Conservation (phyloP, 31 red algal species). For the Endocladia muricata region DNA sequence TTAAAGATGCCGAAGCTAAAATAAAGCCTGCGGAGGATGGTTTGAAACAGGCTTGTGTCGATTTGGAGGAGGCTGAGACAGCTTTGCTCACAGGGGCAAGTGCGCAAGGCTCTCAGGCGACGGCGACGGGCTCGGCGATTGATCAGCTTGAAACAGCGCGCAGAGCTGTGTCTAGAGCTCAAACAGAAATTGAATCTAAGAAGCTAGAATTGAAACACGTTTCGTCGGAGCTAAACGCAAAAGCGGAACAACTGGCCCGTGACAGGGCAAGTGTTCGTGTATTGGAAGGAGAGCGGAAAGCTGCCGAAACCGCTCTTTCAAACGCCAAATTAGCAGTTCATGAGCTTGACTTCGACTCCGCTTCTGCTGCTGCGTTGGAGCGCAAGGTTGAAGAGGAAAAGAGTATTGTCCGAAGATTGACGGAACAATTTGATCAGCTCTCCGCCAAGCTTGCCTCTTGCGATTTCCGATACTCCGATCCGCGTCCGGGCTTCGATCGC, state of each 20-base stretch:
- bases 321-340: conserved; percentile 83
- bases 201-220: conserved; percentile 49
- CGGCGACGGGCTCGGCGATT: conserved; percentile 55
- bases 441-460: conserved; percentile 59
- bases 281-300: conserved; percentile 60
- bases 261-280: conserved; percentile 54
- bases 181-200: conserved; percentile 65
- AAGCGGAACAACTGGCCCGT: conserved; percentile 43
- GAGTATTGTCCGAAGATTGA: conserved; percentile 27
- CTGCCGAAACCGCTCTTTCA: conserved; percentile 72
- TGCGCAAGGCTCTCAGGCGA: conserved; percentile 47
- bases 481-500: conserved; percentile 67
- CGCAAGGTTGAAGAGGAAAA: conserved; percentile 43
- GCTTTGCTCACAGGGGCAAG: conserved; percentile 74
- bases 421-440: conserved; percentile 70
- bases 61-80: conserved; percentile 53
- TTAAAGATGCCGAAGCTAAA: conserved; percentile 8
- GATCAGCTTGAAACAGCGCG: conserved; percentile 80
- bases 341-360: conserved; percentile 91
- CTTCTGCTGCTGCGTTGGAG: conserved; percentile 44
- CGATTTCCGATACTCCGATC: conserved; percentile 88
- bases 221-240: conserved; percentile 39
- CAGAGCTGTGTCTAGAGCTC: conserved; percentile 43
- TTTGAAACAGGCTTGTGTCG: conserved; percentile 21
- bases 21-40: conserved; percentile 31